These are phyloP conservation scores for Geotrichum aggregatum DNA, from an alignment of 1,139 yeast species.

Conservation along the genomic window DNA sequence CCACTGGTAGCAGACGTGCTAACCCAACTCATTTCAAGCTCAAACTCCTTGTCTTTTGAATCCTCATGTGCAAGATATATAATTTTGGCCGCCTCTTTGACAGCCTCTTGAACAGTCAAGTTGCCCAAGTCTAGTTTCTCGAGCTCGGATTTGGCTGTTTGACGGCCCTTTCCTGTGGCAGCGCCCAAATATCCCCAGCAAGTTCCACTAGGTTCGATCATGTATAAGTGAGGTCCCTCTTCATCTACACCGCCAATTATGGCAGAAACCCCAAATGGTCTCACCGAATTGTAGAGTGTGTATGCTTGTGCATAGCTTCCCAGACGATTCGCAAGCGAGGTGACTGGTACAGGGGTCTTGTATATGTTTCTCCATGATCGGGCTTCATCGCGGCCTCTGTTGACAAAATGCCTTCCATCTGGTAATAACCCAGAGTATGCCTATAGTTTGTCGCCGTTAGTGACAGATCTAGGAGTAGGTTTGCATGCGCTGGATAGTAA, in stretches of 20 bases:
- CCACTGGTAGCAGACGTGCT: constrained; percentile 73
- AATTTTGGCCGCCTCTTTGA: constrained; percentile 89
- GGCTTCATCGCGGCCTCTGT: constrained; percentile 91
- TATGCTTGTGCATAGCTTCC: constrained; percentile 94
- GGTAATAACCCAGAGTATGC: constrained; percentile 88
- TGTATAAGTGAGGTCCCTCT: constrained; percentile 80
- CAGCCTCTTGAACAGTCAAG: constrained; percentile 73
- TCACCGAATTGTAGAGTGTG: constrained; percentile 91
- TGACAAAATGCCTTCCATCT: constrained; percentile 91
- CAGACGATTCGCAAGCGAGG: constrained; percentile 79
- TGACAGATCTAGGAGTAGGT: background rate
- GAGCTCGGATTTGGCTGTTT: constrained; percentile 89
- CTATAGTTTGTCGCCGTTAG: constrained; percentile 25
- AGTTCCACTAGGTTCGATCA: constrained; percentile 96
- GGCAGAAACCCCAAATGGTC: constrained; percentile 93
- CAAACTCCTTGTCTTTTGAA: constrained; percentile 94
- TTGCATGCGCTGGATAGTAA: background rate
- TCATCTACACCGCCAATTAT: constrained; percentile 92
- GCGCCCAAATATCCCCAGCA: constrained; percentile 98
- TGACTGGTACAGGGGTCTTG: constrained; percentile 71
- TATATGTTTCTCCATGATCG: constrained; percentile 71
- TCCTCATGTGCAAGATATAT: constrained; percentile 95
- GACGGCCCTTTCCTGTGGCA: constrained; percentile 97
- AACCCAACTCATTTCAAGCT: constrained; percentile 89
- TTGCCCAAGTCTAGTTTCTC: constrained; percentile 79